Conservation (phyloP, 352 stramenopile genomes). For the Discostella stelligera region DNA sequence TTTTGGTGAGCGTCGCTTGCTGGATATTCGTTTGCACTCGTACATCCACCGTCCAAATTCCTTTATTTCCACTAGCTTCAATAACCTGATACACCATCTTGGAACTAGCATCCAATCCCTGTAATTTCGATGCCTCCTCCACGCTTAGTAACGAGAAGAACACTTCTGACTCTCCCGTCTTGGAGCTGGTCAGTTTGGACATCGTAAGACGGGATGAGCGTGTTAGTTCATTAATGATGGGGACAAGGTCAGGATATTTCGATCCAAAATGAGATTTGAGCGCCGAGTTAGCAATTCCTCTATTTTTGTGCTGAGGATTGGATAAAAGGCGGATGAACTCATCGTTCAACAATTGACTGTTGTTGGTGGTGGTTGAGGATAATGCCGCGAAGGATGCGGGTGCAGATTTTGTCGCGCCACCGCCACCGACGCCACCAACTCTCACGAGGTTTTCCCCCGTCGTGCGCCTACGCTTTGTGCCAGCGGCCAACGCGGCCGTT, state of each 20-base stretch:
- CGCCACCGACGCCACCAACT: background rate
- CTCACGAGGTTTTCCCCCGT: background rate
- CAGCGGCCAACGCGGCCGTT: background rate
- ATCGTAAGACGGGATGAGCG: constrained; percentile 65
- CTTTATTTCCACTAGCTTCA: constrained; percentile 94
- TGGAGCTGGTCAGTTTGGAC: constrained; percentile 46
- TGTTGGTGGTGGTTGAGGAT: constrained; percentile 4
- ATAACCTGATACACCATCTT: constrained; percentile 90
- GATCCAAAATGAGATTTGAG: constrained; percentile 68
- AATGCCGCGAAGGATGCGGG: background rate
- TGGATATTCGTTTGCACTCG: constrained; percentile 96
- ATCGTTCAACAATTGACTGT: constrained; percentile 38
- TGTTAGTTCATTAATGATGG: constrained; percentile 65
- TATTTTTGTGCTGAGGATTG: constrained; percentile 47
- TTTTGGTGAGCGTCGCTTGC: constrained; percentile 95
- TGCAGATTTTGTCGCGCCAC: background rate
- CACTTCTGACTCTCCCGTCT: constrained; percentile 51
- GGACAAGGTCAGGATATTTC: constrained; percentile 58
- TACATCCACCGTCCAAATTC: constrained; percentile 98
- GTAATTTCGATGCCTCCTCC: constrained; percentile 67
- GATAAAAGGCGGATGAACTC: constrained; percentile 67
- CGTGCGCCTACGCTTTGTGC: constrained; percentile 7
- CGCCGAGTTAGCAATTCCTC: constrained; percentile 66
- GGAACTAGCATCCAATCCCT: constrained; percentile 68
- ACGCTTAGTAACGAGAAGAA: constrained; percentile 69